These are phyloP conservation scores for Backusella parvicylindrica DNA, from an alignment of 192 early-diverging fungal genomes.

Conservation along the genomic window DNA sequence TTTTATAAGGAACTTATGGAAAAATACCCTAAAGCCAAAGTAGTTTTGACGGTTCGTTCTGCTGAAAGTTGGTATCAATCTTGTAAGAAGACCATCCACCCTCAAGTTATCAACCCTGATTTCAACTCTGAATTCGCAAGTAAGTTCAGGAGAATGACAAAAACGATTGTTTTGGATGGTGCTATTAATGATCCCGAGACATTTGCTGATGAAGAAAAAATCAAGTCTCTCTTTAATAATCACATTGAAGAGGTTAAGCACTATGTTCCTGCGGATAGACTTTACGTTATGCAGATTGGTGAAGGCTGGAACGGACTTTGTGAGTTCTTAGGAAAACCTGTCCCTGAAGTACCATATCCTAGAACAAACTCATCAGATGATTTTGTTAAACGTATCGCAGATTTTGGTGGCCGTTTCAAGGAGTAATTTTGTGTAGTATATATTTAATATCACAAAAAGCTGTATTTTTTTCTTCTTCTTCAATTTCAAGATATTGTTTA, in stretches of 20 bases:
- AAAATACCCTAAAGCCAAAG: conserved; percentile 21
- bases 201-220: background rate
- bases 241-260: conserved; percentile 18
- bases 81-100: conserved; percentile 1
- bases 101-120: background rate
- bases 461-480: too few relatives aligned
- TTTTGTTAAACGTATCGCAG: background rate
- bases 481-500: too few relatives aligned
- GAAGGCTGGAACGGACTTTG: conserved; percentile 25
- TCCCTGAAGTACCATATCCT: conserved; percentile 18
- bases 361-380: background rate
- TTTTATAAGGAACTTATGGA: conserved; percentile 23
- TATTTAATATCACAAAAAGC: too few relatives aligned
- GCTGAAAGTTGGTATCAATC: conserved; percentile 21
- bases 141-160: background rate
- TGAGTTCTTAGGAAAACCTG: conserved; percentile 14
- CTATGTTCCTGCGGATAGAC: conserved; percentile 13
- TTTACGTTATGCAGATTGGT: conserved; percentile 16
- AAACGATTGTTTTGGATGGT: background rate
- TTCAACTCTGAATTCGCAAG: too few relatives aligned
- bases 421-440: too few relatives aligned
- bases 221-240: background rate
- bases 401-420: too few relatives aligned
- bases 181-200: background rate
- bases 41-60: conserved; percentile 16